Evolutionary conservation across 805 yeast species (phyloP), one percentile per base, ranked within the genome.

Genomic region (Barnettozyma sucrosica): DNA sequence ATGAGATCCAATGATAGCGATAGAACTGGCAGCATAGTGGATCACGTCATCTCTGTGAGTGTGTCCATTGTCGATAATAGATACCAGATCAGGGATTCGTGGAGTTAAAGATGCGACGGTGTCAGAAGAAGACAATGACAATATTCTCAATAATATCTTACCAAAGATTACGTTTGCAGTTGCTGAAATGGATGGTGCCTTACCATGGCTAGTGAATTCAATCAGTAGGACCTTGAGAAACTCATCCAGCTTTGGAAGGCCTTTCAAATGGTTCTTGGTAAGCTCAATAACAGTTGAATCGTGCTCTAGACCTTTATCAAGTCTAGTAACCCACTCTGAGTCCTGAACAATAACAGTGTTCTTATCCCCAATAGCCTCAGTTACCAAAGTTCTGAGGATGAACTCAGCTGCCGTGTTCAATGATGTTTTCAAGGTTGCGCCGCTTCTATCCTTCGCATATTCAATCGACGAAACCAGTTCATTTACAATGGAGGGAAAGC

Each of bases 301-400:
- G 37, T 75, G 66, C 36, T 79, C 83, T 10, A 86, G 44, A 0
- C 92, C 86, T 49, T 79, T 85, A 9, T 83, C 88, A 23, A 86
- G 56, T 56, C 92, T 72, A 0, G 76, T 66, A 4, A 70, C 67
- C 96, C 96, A 89, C 44, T 84, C 83, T 51, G 83, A 84, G 60
- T 89, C 96, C 20, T 74, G 66, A 0, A 77, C 77, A 41, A 87
- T 62, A 2, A 82, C 81, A 0, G 89, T 80, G 0, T 64, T 53
- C 14, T 72, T 67, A 0, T 69, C 77, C n/a, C 59, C 55, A 1
- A 79, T 65, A 0, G 93, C 77, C 51, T 85, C 77, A 76, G 86
- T 83, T 1, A 83, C 81, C 19, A 89, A 59, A 9, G 80, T 71
- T 48, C 80, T 78, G 24, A 82, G 70, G 0, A 73, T 63, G 59